Base-by-base conservation (phyloP, 352 stramenopile genomes). In the Pythium myriotylum region DNA sequence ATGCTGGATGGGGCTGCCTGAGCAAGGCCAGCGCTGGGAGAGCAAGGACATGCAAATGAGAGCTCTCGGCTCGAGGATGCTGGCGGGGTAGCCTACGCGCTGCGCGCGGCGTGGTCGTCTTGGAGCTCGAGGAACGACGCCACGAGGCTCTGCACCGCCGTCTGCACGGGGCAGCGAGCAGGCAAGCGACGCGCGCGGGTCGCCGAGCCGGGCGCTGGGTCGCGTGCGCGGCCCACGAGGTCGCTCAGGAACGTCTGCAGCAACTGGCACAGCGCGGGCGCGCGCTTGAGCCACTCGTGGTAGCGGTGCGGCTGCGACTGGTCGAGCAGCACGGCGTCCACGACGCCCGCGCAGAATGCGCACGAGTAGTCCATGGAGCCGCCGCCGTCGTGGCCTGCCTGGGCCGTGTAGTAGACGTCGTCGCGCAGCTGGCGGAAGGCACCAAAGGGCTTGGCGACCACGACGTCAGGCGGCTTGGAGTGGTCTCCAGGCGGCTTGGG, bases 381-480 rank as follows among this genome's bases (percentile, higher is more conserved):
- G 17, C 52, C 52, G 16, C n/a, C 22, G 2, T 20, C 17, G 37
- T 64, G 56, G 47, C 47, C 56, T 4, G 27, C 37, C 0, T 52
- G 35, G 1, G 56, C 56, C 0, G 47, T n/a, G 26, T 52, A 51
- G 27, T 57, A 64, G 22, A 64, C 56, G 2, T 20, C 56, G 22
- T 57, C 56, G 26, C 56, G 56, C n/a, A 64, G 46, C 41, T 37
- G 10, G 10, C 56, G 56, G 23, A 64, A 64, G 4, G 41, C 46
- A 1, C n/a, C n/a, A 27, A 64, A 64, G 27, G 8, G 5, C 4
- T 35, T n/a, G 5, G 20, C 2, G 26, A 37, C 39, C 5, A 51
- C n/a, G 7, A 52, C 8, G 53, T 60, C 53, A 1, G 53, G 41
- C 5, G 16, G 27, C 5, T 17, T 41, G 14, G 4, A 6, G 9